phyloP scores from a whole-genome alignment of 202 grass and related monocot genomes.

The Saccharum hybrid region DNA sequence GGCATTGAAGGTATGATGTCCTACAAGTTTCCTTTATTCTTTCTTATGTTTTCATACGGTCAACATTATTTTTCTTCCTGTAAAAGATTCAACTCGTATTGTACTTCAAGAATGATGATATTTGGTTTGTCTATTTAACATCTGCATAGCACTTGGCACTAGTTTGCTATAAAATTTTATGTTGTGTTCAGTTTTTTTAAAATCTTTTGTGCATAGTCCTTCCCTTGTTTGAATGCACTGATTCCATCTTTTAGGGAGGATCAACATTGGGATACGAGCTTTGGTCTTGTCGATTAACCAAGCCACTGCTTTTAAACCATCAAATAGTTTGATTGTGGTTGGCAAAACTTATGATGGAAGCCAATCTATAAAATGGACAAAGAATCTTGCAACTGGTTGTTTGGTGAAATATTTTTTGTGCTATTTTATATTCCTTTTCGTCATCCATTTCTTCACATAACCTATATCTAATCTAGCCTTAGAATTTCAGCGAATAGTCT shows the following conservation, averaged over 20 bases:
- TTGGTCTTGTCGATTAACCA: background rate
- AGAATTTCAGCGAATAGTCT: background rate
- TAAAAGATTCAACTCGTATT: background rate
- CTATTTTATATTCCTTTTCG: background rate
- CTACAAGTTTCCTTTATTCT: background rate
- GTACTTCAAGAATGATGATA: background rate
- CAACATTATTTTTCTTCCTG: background rate
- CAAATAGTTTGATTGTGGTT: background rate
- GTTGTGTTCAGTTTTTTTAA: background rate
- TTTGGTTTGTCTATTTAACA: background rate
- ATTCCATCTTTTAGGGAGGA: background rate
- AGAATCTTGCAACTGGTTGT: background rate
- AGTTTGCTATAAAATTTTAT: background rate
- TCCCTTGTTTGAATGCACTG: background rate
- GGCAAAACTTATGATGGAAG: conserved; percentile 1
- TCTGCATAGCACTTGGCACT: background rate
- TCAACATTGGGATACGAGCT: background rate
- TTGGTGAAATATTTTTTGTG: background rate
- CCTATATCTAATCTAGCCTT: background rate
- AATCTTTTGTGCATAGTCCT: background rate
- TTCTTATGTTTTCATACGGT: background rate
- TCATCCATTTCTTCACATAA: background rate
- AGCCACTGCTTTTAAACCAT: background rate
- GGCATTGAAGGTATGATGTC: conserved; percentile 36
- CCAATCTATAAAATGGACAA: background rate